These are phyloP conservation scores for Chenopodium quinoa DNA, from an alignment of 148 eudicot species.

Conservation along the genomic window DNA sequence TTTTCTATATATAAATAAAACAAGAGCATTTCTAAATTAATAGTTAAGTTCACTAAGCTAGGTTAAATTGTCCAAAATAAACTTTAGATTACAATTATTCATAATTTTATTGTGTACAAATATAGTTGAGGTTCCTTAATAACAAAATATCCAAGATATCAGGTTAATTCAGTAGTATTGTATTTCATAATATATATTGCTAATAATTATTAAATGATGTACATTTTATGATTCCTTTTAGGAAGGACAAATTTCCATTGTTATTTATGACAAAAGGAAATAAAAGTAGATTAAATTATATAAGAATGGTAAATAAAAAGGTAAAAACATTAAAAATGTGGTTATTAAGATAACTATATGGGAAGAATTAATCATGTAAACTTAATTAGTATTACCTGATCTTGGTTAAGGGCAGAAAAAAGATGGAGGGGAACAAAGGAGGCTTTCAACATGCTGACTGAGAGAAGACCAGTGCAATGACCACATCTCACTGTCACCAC, in stretches of 20 bases:
- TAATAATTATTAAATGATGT: neutral
- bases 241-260: too few relatives aligned
- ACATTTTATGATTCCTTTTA: neutral
- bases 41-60: too few relatives aligned
- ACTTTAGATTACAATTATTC: neutral
- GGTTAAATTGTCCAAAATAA: neutral
- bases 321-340: too few relatives aligned
- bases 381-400: constrained; percentile 26
- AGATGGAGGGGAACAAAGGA: constrained; percentile 67
- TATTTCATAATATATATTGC: neutral
- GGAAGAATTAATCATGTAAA: neutral
- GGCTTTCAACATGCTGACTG: constrained; percentile 80
- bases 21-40: too few relatives aligned
- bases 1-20: too few relatives aligned
- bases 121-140: neutral
- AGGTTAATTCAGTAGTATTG: neutral
- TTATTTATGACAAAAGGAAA: neutral
- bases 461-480: constrained; percentile 70
- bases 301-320: too few relatives aligned
- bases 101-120: neutral
- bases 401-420: constrained; percentile 54
- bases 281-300: neutral
- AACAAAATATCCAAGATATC: neutral
- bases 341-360: too few relatives aligned
- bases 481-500: constrained; percentile 88